Evolutionary conservation across 2,329 filamentous ascomycete genomes (phyloP), one percentile per base, ranked within the genome.

Genomic region (Lecanicillium sp.): DNA sequence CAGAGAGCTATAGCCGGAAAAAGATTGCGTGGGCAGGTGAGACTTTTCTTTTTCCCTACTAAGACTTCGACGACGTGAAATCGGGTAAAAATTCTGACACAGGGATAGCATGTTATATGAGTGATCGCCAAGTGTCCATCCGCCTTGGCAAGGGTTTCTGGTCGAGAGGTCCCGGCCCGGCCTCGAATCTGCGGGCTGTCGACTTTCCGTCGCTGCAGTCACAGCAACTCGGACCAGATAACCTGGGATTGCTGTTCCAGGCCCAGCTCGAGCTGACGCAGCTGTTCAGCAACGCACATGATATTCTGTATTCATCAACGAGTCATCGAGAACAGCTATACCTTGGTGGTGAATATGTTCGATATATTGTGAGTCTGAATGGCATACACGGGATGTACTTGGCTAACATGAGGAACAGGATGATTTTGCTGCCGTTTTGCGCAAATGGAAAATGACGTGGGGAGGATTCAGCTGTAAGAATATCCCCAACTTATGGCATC

Each of bases 101-200:
- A n/a, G 27, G n/a, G n/a, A 19, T 47, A 66, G 73, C 74, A 23
- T 84, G 81, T 60, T 85, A 85, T 51, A 80, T 83, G 56, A 81
- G 77, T 35, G 82, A 86, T 57, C 70, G 82, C 12, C 73, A 84
- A 53, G 84, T 87, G 11, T 86, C 83, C 8, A 85, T 87, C 24
- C 73, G 84, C 5, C 77, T 87, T 30, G 84, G 84, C 9, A 80
- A 83, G 53, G 84, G 82, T 0, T 88, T 87, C 58, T 88, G 84
- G 84, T 84, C 82, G 35, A 73, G 84, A 52, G 84, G 84, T 0
- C 84, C 84, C 0, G 83, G 83, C 0, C 82, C 82, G 1, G 73
- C 85, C 54, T 81, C 81, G 6, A 77, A 81, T 15, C 67, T 86
- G 23, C 71, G 77, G 51, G 79, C 80, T 24, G 77, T 81, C 49